Evolutionary conservation across 257 asterid genomes (phyloP).

Genomic region (Solanum chiquidenum): DNA sequence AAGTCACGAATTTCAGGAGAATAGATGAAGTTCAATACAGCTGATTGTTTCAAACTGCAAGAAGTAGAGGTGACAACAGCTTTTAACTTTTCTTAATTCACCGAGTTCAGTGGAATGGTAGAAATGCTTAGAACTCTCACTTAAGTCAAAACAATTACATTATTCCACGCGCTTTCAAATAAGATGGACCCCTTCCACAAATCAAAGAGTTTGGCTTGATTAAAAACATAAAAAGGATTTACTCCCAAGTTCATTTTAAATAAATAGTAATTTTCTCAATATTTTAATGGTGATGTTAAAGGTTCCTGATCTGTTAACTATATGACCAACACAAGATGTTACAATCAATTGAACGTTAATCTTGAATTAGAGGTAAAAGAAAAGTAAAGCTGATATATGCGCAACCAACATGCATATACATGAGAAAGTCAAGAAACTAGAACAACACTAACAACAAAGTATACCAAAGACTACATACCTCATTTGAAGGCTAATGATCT

Average conservation of each 20-base stretch:
- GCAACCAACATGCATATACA: neutral
- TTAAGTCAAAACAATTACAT: neutral
- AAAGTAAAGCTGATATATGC: neutral
- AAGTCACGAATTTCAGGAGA: neutral
- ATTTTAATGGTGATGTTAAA: neutral
- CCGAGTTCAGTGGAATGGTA: neutral
- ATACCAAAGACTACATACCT: conserved; percentile 31
- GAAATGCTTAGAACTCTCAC: neutral
- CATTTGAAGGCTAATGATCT: conserved; percentile 60
- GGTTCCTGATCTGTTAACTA: neutral
- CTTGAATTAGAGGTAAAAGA: neutral
- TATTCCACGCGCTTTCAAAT: neutral
- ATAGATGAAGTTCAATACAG: neutral
- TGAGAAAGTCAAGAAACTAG: neutral
- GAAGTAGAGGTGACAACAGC: neutral
- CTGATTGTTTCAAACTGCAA: neutral
- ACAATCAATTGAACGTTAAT: neutral
- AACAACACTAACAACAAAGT: neutral
- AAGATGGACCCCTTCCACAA: neutral
- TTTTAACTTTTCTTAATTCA: neutral
- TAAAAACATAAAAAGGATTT: neutral
- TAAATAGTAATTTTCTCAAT: neutral
- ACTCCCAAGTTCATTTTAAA: neutral
- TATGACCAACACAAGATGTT: neutral
- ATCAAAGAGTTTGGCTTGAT: neutral